phyloP scores from a whole-genome alignment of 257 asterid genomes.

The Gentiana dahurica region DNA sequence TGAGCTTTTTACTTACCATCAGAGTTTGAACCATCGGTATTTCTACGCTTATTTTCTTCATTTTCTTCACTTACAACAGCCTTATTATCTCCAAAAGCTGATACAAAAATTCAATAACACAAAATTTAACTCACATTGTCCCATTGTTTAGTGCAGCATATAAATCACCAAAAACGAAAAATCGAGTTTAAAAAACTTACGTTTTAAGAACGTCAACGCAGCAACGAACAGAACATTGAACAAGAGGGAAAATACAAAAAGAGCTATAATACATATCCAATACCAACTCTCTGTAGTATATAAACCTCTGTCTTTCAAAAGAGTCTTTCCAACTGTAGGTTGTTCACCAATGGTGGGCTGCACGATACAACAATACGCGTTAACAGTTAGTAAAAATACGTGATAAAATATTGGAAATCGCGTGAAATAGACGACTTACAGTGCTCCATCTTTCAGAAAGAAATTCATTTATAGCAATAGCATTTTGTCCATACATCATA shows the following conservation, averaged over 20 bases:
- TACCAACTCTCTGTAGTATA: slow-evolving; percentile 44
- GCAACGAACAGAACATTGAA: slow-evolving; percentile 56
- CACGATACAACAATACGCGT: neutral
- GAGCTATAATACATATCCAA: slow-evolving; percentile 65
- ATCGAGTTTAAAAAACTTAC: slow-evolving; percentile 27
- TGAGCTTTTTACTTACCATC: slow-evolving; percentile 30
- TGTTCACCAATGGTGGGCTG: slow-evolving; percentile 51
- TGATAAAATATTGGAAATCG: neutral
- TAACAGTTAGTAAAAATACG: neutral
- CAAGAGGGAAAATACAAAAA: slow-evolving; percentile 52
- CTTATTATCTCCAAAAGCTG: slow-evolving; percentile 65
- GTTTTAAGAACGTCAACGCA: slow-evolving; percentile 62
- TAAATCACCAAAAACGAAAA: neutral
- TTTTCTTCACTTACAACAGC: slow-evolving; percentile 30
- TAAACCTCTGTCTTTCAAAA: slow-evolving; percentile 61
- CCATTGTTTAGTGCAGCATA: neutral
- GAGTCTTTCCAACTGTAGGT: slow-evolving; percentile 60
- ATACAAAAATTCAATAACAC: slow-evolving; percentile 4
- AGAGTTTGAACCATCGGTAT: slow-evolving; percentile 8
- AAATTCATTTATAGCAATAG: slow-evolving; percentile 77
- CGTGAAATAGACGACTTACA: slow-evolving; percentile 26
- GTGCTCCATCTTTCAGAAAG: slow-evolving; percentile 69
- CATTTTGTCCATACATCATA: slow-evolving; percentile 89
- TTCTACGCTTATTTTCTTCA: slow-evolving; percentile 18
- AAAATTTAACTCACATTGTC: slow-evolving; percentile 4